Conservation (phyloP, 805 yeast species). For the Ogataea parapolymorpha region DNA sequence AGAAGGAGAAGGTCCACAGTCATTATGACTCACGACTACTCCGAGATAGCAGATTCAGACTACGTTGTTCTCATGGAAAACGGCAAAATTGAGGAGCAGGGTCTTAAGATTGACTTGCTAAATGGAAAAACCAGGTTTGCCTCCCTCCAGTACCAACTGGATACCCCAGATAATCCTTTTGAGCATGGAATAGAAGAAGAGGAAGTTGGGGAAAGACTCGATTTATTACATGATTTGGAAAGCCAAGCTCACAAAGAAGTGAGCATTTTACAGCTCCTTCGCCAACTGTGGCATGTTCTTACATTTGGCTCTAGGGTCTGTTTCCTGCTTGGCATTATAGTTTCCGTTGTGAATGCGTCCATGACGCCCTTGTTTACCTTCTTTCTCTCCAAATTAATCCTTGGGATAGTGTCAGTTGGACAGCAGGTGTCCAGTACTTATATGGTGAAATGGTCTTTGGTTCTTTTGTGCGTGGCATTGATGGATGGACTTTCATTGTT, state of each 20-base stretch:
- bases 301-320: slow-evolving; percentile 7
- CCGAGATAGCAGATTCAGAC: slow-evolving; percentile 56
- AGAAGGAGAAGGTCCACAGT: slow-evolving; percentile 72
- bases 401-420: slow-evolving; percentile 53
- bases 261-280: background rate
- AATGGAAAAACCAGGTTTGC: background rate
- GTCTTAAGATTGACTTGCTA: slow-evolving; percentile 1
- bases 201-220: no score
- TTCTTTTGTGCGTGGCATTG: slow-evolving; percentile 59
- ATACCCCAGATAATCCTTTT: no score
- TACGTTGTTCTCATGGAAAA: slow-evolving; percentile 47
- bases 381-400: slow-evolving; percentile 65
- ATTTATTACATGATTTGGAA: background rate
- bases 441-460: slow-evolving; percentile 61
- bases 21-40: slow-evolving; percentile 73
- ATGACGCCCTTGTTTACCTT: slow-evolving; percentile 76
- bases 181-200: no score
- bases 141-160: background rate
- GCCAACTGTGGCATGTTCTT: slow-evolving; percentile 11
- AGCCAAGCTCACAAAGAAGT: slow-evolving; percentile 7
- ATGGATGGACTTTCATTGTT: slow-evolving; percentile 60
- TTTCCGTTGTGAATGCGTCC: slow-evolving; percentile 57
- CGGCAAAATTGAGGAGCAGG: slow-evolving; percentile 12
- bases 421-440: slow-evolving; percentile 29
- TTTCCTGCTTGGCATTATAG: slow-evolving; percentile 48